Conservation (phyloP, 1,284 basidiomycete species). For the Violaceomyces palustris region DNA sequence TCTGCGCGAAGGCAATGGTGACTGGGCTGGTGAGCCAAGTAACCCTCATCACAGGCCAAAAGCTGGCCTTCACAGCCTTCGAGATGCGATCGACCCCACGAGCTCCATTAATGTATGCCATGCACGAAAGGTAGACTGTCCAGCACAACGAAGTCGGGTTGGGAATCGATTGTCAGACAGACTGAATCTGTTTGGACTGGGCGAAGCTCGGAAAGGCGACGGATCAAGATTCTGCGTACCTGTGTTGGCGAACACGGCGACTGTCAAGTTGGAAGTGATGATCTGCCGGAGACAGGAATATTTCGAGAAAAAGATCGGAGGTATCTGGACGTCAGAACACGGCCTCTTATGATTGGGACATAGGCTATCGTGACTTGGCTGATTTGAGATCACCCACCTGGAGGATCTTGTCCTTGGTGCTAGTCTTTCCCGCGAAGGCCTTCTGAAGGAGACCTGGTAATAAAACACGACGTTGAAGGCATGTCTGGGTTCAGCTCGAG, state of each 20-base stretch:
- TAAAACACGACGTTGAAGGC: too few relatives aligned
- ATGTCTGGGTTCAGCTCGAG: too few relatives aligned
- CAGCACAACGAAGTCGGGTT: too few relatives aligned
- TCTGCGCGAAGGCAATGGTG: conserved; percentile 68
- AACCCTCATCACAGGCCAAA: conserved; percentile 69
- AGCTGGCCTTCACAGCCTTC: conserved; percentile 68
- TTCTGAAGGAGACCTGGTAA: conserved; percentile 67
- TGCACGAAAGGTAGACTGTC: conserved; percentile 67
- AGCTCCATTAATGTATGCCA: conserved; percentile 80
- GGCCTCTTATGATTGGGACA: too few relatives aligned
- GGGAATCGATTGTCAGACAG: conserved; percentile 46
- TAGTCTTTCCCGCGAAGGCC: conserved; percentile 71
- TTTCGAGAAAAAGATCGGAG: too few relatives aligned
- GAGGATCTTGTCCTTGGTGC: conserved; percentile 63
- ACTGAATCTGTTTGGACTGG: not conserved
- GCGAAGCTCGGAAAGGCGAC: too few relatives aligned
- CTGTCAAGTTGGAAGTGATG: conserved; percentile 69
- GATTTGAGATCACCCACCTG: too few relatives aligned
- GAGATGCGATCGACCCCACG: conserved; percentile 64
- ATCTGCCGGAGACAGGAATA: too few relatives aligned
- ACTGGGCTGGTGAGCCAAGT: conserved; percentile 72
- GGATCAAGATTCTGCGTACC: not conserved
- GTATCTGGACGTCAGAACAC: too few relatives aligned
- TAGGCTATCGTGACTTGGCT: too few relatives aligned
- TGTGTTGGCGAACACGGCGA: conserved; percentile 69